Evolutionary conservation across 2,329 filamentous ascomycete species (phyloP).

Genomic region (Escovopsis weberi): DNA sequence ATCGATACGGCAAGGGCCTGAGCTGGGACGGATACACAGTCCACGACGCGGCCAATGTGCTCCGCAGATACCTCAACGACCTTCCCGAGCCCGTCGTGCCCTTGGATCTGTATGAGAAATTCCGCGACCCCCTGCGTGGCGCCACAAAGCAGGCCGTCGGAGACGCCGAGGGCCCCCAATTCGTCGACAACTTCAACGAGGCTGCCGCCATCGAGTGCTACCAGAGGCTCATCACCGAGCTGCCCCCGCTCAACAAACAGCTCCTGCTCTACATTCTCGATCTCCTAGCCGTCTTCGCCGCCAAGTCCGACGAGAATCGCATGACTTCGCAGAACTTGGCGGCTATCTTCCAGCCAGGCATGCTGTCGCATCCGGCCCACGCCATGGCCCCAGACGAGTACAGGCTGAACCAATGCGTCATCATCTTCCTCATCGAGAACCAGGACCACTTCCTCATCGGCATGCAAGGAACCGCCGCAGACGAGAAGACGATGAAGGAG

Average conservation of each 20-base stretch:
- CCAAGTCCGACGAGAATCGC: slow-evolving; percentile 89
- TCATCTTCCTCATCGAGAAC: slow-evolving; percentile 96
- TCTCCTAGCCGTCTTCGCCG: slow-evolving; percentile 88
- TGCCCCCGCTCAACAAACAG: slow-evolving; percentile 87
- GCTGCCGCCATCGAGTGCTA: slow-evolving; percentile 66
- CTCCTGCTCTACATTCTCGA: slow-evolving; percentile 91
- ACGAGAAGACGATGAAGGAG: slow-evolving; percentile 56
- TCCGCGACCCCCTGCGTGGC: slow-evolving; percentile 66
- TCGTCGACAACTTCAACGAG: slow-evolving; percentile 48
- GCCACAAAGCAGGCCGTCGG: slow-evolving; percentile 59
- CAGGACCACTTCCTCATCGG: slow-evolving; percentile 97
- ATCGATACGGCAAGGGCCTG: slow-evolving; percentile 89
- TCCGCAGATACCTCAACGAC: slow-evolving; percentile 90
- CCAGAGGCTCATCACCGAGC: slow-evolving; percentile 79
- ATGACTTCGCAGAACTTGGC: slow-evolving; percentile 93
- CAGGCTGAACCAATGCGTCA: slow-evolving; percentile 84
- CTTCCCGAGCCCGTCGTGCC: slow-evolving; percentile 94
- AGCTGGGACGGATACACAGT: slow-evolving; percentile 98
- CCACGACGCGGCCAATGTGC: slow-evolving; percentile 92
- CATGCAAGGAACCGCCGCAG: slow-evolving; percentile 97
- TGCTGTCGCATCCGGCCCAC: slow-evolving; percentile 85
- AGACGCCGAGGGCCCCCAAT: slow-evolving; percentile 53
- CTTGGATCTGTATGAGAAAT: slow-evolving; percentile 80
- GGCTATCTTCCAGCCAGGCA: slow-evolving; percentile 93
- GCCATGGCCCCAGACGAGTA: slow-evolving; percentile 95